Conservation (phyloP, 768 basidiomycete genomes). For the Boletales sp. region DNA sequence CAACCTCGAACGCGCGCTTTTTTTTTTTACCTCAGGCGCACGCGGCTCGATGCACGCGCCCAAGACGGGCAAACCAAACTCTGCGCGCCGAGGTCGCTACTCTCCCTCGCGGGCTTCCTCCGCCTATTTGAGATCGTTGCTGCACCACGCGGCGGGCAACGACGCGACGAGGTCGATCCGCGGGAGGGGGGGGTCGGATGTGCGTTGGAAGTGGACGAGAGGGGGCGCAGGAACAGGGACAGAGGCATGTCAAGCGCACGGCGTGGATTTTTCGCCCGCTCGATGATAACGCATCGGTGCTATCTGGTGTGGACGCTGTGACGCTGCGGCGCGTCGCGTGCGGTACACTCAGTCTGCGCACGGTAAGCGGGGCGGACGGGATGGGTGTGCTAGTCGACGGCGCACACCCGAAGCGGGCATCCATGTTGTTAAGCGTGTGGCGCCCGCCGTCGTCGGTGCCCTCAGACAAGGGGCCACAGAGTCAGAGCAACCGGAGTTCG, state of each 20-base stretch:
- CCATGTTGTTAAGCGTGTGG: slow-evolving; percentile 2
- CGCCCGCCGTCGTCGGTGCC: neutral
- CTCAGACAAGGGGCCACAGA: neutral
- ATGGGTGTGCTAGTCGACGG: no score
- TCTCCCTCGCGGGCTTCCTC: slow-evolving; percentile 64
- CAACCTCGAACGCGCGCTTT: slow-evolving; percentile 50
- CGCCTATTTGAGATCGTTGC: slow-evolving; percentile 45
- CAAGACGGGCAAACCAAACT: slow-evolving; percentile 41
- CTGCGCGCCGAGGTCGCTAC: slow-evolving; percentile 48
- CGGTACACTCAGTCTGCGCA: no score
- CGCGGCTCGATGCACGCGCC: slow-evolving; percentile 62
- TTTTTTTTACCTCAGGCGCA: slow-evolving; percentile 50
- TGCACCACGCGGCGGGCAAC: slow-evolving; percentile 71
- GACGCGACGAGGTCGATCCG: slow-evolving; percentile 68
- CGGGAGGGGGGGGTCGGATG: slow-evolving; percentile 11
- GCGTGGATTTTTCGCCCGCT: slow-evolving; percentile 17
- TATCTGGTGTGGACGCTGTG: neutral
- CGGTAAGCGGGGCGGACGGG: no score
- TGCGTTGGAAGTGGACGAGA: neutral
- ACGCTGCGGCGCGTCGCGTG: no score
- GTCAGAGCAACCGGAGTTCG: neutral
- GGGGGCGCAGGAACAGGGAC: neutral
- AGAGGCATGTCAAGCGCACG: slow-evolving; percentile 8
- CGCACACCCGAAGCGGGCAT: slow-evolving; percentile 3
- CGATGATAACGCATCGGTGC: neutral